Conservation (phyloP, 2,329 filamentous ascomycete genomes). For the Xylariales sp. region DNA sequence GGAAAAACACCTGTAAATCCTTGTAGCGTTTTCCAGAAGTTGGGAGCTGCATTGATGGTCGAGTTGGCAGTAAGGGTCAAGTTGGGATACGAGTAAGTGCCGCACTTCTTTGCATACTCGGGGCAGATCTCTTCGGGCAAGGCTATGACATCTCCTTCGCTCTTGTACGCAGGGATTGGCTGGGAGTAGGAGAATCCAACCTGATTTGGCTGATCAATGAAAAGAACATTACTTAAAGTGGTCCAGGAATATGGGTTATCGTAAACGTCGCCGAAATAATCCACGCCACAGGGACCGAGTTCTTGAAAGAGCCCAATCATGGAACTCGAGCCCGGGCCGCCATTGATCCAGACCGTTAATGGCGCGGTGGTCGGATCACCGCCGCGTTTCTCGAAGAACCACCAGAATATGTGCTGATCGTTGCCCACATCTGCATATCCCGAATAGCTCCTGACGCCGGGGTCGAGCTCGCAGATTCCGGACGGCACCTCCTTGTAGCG, state of each 20-base stretch:
- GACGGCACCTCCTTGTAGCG: conserved; percentile 43
- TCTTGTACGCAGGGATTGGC: conserved; percentile 22
- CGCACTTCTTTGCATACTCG: conserved; percentile 44
- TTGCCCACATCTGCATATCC: conserved; percentile 37
- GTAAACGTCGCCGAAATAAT: conserved; percentile 35
- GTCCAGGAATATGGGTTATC: conserved; percentile 58
- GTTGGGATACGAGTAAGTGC: conserved; percentile 51
- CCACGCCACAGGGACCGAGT: conserved; percentile 32
- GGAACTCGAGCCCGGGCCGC: conserved; percentile 41
- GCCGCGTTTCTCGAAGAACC: conserved; percentile 47
- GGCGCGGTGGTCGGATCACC: conserved; percentile 38
- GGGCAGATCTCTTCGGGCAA: conserved; percentile 38
- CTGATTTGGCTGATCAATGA: conserved; percentile 57
- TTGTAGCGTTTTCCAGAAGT: conserved; percentile 58
- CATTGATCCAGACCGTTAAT: conserved; percentile 49
- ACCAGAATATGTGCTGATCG: conserved; percentile 38
- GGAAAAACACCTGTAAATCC: conserved; percentile 61
- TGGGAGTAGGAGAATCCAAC: conserved; percentile 49
- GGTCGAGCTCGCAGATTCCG: conserved; percentile 39
- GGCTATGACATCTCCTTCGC: conserved; percentile 28
- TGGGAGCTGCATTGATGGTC: conserved; percentile 48
- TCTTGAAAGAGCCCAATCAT: conserved; percentile 53
- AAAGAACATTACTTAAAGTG: conserved; percentile 55
- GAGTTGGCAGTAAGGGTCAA: conserved; percentile 46
- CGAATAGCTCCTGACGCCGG: conserved; percentile 34